Evolutionary conservation across 495 filamentous ascomycete genomes (phyloP).

Genomic region (Astrocystis sublimbata): DNA sequence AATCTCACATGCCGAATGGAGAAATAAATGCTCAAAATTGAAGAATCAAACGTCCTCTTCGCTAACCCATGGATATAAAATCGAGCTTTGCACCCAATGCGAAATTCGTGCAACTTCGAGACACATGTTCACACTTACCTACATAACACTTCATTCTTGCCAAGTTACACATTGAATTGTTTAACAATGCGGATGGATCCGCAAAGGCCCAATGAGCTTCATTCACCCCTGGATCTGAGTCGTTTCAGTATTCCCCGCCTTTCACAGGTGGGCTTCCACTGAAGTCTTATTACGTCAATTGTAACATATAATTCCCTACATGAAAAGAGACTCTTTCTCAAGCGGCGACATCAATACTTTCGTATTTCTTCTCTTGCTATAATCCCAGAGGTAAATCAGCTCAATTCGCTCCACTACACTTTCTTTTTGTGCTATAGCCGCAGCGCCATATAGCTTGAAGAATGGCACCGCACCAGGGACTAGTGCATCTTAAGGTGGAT

Average conservation of each 20-base stretch:
- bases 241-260: constrained; percentile 9
- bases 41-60: too few relatives aligned
- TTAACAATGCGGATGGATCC: too few relatives aligned
- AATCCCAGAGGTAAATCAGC: background rate
- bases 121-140: too few relatives aligned
- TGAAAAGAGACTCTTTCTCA: background rate
- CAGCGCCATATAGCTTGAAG: too few relatives aligned
- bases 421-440: background rate
- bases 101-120: too few relatives aligned
- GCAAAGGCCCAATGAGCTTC: too few relatives aligned
- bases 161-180: too few relatives aligned
- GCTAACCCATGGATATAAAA: too few relatives aligned
- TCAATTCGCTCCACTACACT: background rate
- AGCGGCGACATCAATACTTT: background rate
- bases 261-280: background rate
- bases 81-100: too few relatives aligned
- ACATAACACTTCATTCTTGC: too few relatives aligned
- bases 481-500: constrained; percentile 60
- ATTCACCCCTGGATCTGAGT: background rate
- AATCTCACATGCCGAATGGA: too few relatives aligned
- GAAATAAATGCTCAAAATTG: too few relatives aligned
- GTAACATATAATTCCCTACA: background rate
- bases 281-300: background rate
- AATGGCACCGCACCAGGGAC: constrained; percentile 58
- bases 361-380: background rate